Base-by-base conservation (phyloP, 371 early-diverging fungal species). In the Mortierella sp. region DNA sequence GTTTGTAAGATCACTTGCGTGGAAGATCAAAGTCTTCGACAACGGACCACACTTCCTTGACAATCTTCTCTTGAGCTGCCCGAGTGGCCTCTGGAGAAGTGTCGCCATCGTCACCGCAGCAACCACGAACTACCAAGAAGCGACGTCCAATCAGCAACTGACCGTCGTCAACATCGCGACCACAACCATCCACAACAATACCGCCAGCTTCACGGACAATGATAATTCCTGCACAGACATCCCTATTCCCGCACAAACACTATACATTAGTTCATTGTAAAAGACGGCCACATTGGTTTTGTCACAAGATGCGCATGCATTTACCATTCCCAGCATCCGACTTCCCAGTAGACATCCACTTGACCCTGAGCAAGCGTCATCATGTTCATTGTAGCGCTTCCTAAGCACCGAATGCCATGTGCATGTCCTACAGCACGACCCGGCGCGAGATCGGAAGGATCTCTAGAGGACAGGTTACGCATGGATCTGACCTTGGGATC, bases 321-420 rank as follows among this genome's bases (percentile, higher is more conserved):
- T 10, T 72, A 81, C 89, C 89, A 89, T 61, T 87, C 89, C 89
- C 89, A 89, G 72, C 85, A 86, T 5, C 97, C 98, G 30, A 91
- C 87, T 80, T 98, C 98, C 93, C 94, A 98, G 74, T 94, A 97
- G 8, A 91, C 82, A 68, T 98, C 97, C 16, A 91, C 78, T 14
- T 86, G 81, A 3, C 97, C 97, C 52, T 91, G 87, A 6, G 97
- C 96, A 5, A 95, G 86, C 21, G 84, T 74, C 62, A 93, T 89
- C 82, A 96, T 79, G 58, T 92, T 90, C 19, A 95, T 65, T 0
- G 95, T 91, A 2, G 94, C 96, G 8, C 91, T 88, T 0, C 97
- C 98, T 0, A 91, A 80, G 30, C 90, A 82, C 14, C 98, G 89
- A 30, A 96, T 81, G 28, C 95, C 94, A 43, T 87, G 89, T 0